phyloP scores from a whole-genome alignment of 163 green algal species.

The Trebouxia gelatinosa region DNA sequence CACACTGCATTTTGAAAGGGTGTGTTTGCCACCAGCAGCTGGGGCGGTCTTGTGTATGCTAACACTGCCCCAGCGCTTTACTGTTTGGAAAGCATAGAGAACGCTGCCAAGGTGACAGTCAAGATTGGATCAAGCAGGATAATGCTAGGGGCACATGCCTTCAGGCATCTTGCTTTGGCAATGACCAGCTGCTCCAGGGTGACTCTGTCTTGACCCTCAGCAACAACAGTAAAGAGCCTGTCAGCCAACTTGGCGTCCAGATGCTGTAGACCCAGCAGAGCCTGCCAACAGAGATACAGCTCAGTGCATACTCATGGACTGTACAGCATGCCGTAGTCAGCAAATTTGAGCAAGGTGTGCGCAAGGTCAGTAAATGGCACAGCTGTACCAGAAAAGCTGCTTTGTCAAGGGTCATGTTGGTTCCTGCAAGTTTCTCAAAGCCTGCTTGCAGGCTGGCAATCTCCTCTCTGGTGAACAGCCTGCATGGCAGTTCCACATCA shows the following conservation, averaged over 20 bases:
- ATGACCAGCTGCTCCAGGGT: constrained; percentile 19
- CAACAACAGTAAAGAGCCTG: neutral
- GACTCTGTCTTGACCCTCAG: constrained; percentile 17
- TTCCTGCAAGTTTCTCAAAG: neutral
- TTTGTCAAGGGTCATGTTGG: constrained; percentile 4
- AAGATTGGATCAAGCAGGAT: too few relatives aligned
- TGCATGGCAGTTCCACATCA: neutral
- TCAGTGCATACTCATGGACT: neutral
- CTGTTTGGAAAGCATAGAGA: too few relatives aligned
- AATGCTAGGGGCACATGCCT: constrained; percentile 4
- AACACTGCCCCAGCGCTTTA: too few relatives aligned
- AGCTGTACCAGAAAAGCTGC: constrained; percentile 2
- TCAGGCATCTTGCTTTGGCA: constrained; percentile 9
- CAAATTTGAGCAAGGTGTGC: neutral
- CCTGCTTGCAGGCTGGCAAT: neutral
- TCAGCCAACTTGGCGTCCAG: neutral
- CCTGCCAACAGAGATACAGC: neutral
- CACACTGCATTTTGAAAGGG: too few relatives aligned
- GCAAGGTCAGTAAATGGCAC: neutral
- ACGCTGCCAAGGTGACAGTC: too few relatives aligned
- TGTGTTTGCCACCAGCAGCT: too few relatives aligned
- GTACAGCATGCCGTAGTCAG: neutral
- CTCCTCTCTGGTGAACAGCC: constrained; percentile 8
- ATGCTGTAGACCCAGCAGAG: neutral
- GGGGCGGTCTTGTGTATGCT: too few relatives aligned